Evolutionary conservation across 768 basidiomycete genomes (phyloP).

Genomic region (Tricholomella constricta): DNA sequence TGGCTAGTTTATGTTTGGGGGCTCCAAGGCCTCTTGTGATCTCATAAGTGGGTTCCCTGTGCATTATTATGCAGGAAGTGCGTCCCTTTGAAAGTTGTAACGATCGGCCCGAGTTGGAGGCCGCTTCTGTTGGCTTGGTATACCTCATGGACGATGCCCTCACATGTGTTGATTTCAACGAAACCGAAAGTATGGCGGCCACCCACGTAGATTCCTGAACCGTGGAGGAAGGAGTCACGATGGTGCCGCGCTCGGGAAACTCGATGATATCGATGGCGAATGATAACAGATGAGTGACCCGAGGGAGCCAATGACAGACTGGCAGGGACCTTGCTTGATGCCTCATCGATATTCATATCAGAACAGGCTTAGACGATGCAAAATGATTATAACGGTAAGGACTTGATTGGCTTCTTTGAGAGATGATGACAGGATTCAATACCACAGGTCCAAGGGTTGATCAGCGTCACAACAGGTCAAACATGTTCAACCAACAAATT

Average conservation of each 20-base stretch:
- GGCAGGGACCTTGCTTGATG: conserved; percentile 7
- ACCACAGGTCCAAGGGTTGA: conserved; percentile 8
- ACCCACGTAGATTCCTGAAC: no score
- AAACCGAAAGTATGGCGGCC: no score
- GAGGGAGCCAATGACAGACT: conserved; percentile 8
- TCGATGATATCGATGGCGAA: conserved; percentile 11
- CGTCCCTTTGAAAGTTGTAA: no score
- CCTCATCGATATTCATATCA: conserved; percentile 8
- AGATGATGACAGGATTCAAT: conserved; percentile 9
- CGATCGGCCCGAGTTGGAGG: neutral
- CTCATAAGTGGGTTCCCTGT: no score
- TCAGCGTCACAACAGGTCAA: neutral
- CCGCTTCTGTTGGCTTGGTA: no score
- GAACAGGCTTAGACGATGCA: conserved; percentile 4
- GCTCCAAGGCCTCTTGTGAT: no score
- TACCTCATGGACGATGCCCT: no score
- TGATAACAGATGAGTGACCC: conserved; percentile 6
- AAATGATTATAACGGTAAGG: neutral
- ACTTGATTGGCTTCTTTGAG: conserved; percentile 6
- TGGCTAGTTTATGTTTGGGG: no score
- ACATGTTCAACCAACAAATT: conserved; percentile 47
- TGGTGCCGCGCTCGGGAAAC: neutral
- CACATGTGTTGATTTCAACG: no score
- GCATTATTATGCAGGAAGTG: no score
- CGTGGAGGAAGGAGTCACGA: neutral